phyloP scores from a whole-genome alignment of 495 filamentous ascomycete genomes.

The Elasticomyces elasticus region DNA sequence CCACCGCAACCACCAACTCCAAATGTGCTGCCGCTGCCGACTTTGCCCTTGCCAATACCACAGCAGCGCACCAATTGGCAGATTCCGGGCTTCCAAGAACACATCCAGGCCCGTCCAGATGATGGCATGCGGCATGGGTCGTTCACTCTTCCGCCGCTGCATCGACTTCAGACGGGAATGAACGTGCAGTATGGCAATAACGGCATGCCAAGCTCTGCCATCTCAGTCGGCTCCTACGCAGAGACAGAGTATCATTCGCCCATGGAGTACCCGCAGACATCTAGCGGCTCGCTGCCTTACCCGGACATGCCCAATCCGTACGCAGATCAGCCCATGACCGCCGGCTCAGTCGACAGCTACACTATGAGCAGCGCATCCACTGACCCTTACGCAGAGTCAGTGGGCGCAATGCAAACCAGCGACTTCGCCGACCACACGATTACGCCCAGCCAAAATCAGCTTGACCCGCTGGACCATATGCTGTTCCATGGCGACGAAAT shows the following conservation, averaged over 20 bases:
- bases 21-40: slow-evolving; percentile 12
- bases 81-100: slow-evolving; percentile 28
- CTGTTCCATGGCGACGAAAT: neutral
- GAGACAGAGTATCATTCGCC: slow-evolving; percentile 39
- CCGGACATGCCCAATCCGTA: slow-evolving; percentile 1
- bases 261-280: slow-evolving; percentile 33
- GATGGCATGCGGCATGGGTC: neutral
- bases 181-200: slow-evolving; percentile 30
- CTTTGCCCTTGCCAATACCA: slow-evolving; percentile 30
- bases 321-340: slow-evolving; percentile 1
- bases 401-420: neutral
- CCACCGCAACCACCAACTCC: neutral
- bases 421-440: slow-evolving; percentile 2
- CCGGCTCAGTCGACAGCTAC: neutral
- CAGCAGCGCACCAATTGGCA: slow-evolving; percentile 18
- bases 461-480: slow-evolving; percentile 4
- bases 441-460: neutral
- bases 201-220: slow-evolving; percentile 34
- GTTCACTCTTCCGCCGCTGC: slow-evolving; percentile 27
- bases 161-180: slow-evolving; percentile 35
- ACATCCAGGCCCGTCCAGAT: slow-evolving; percentile 16
- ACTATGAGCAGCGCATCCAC: neutral
- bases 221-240: slow-evolving; percentile 36
- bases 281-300: slow-evolving; percentile 18
- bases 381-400: slow-evolving; percentile 1